Base-by-base conservation (phyloP, 257 asterid genomes). In the Ocimum tenuiflorum region DNA sequence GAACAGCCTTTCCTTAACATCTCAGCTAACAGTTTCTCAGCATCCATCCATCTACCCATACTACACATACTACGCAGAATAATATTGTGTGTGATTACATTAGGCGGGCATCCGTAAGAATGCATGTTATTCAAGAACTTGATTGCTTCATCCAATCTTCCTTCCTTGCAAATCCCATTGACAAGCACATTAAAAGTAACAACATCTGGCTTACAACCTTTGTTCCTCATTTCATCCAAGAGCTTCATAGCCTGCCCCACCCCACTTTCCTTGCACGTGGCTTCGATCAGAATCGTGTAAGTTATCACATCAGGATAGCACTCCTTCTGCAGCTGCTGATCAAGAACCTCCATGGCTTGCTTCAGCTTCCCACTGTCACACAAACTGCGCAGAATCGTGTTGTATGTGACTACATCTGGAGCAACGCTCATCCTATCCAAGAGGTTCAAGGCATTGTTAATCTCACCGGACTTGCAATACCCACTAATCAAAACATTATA, bases 11-110 rank as follows among this genome's bases (percentile, higher is more conserved):
- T 88, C 24, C 81, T 76, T 69, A 82, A 78, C 97, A 91, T 91
- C 66, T 91, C 96, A 0, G 83, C 64, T 60, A 91, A 70, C 47
- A 91, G 80, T 20, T 80, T 88, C 86, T 88, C 94, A 0, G 94
- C 96, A 71, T 91, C 97, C 94, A 80, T 81, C 97, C 97, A 91
- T 79, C 88, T 84, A 35, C 95, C 96, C 0, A 84, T 68, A 68
- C 89, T 81, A 72, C 97, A 91, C 96, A 91, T 81, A 61, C 96
- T 86, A 18, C 94, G 92, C 78, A 91, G 70, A 39, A 91, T 68
- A 43, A 83, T 91, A 49, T 91, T 91, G 67, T 88, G 85, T 0
- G 97, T 86, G 66, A 91, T 91, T 42, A 86, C 89, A 59, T 91
- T 86, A 22, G 97, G 95, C 4, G 83, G 96, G 80, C 87, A 80